Percentiles rank a stretch among this genome's conserved stretches.
These are phyloP conservation scores for Phellinidium pouzarii DNA, from an alignment of 1,284 basidiomycete genomes.

Conservation along the genomic window DNA sequence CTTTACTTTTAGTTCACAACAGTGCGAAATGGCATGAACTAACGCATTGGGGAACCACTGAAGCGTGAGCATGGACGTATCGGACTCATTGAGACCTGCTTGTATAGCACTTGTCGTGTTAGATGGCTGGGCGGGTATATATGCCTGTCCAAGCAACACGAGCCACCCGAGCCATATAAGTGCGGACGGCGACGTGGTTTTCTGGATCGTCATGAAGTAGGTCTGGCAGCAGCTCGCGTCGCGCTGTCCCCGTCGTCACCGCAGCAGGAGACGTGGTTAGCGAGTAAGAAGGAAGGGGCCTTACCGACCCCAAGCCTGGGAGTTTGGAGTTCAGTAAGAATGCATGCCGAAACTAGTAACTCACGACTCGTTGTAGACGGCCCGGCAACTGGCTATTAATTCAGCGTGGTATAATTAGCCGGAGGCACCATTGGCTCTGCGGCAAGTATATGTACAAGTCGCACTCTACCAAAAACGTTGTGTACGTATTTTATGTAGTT, in stretches of 20 bases:
- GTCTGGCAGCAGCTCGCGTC: neutral
- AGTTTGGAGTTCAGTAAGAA: neutral
- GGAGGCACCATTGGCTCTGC: no score
- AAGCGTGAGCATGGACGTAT: slow-evolving; percentile 51
- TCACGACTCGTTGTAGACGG: neutral
- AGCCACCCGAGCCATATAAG: slow-evolving; percentile 11
- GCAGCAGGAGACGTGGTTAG: neutral
- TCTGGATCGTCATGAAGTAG: neutral
- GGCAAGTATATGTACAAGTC: no score
- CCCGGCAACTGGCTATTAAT: neutral
- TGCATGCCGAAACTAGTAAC: neutral
- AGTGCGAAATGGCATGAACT: slow-evolving; percentile 11
- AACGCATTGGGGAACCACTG: slow-evolving; percentile 39
- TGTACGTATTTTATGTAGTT: no score
- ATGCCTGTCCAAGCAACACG: slow-evolving; percentile 30
- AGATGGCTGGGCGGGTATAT: slow-evolving; percentile 67
- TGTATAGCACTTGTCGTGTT: slow-evolving; percentile 53
- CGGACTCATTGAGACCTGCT: slow-evolving; percentile 44
- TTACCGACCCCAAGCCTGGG: neutral
- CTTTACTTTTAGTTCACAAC: slow-evolving; percentile 5
- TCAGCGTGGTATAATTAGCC: no score
- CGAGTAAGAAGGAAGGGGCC: neutral
- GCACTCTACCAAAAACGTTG: no score
- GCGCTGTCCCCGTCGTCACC: neutral
- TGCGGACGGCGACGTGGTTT: neutral